Conservation (phyloP, 2,329 filamentous ascomycete species). For the Trichoderma aggressivum region DNA sequence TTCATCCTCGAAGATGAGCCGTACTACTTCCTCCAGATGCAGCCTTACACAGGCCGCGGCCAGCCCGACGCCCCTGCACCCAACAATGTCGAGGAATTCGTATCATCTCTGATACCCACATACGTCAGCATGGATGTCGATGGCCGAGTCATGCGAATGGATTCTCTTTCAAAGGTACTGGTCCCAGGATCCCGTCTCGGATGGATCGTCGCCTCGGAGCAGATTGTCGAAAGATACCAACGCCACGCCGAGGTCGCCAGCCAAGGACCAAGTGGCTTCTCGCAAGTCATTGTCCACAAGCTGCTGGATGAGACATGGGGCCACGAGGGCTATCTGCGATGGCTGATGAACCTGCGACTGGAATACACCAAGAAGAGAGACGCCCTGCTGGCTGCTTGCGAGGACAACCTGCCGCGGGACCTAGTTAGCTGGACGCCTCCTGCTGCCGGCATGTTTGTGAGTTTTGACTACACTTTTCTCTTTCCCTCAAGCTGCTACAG, state of each 20-base stretch:
- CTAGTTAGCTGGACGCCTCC: slow-evolving; percentile 79
- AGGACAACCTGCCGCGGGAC: slow-evolving; percentile 68
- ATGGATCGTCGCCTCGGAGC: slow-evolving; percentile 84
- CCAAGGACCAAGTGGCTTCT: slow-evolving; percentile 81
- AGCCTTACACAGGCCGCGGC: slow-evolving; percentile 61
- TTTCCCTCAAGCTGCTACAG: background rate
- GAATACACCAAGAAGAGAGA: slow-evolving; percentile 81
- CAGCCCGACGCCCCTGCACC: slow-evolving; percentile 53
- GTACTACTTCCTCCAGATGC: slow-evolving; percentile 91
- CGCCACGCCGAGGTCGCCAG: slow-evolving; percentile 79
- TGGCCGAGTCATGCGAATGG: slow-evolving; percentile 83
- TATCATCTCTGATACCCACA: slow-evolving; percentile 60
- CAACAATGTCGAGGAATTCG: slow-evolving; percentile 65
- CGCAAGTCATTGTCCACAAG: slow-evolving; percentile 82
- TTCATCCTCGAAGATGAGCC: slow-evolving; percentile 91
- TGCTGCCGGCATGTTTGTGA: slow-evolving; percentile 89
- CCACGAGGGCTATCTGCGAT: slow-evolving; percentile 82
- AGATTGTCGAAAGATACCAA: slow-evolving; percentile 78
- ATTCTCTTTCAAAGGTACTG: slow-evolving; percentile 91
- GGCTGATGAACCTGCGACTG: slow-evolving; percentile 77
- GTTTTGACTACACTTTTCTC: slow-evolving; percentile 27
- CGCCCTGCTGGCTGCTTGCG: slow-evolving; percentile 73
- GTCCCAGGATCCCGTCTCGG: slow-evolving; percentile 77
- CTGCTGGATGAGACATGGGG: slow-evolving; percentile 93
- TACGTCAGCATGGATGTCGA: slow-evolving; percentile 78